These are phyloP conservation scores for Fraxinus latifolia DNA, from an alignment of 305 asterid species.

Conservation along the genomic window DNA sequence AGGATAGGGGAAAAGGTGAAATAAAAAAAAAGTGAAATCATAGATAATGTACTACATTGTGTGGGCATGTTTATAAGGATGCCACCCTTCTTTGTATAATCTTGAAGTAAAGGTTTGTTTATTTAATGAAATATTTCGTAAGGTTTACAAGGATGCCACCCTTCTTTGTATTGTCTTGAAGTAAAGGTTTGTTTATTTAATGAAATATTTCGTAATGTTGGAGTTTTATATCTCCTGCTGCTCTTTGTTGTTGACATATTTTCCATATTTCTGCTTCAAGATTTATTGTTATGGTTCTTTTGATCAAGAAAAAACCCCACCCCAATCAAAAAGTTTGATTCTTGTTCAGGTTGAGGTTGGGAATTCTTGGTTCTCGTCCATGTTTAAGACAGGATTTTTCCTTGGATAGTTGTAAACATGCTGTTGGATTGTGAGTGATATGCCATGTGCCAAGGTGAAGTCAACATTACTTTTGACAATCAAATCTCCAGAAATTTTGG, in stretches of 20 bases:
- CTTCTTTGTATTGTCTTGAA: constrained; percentile 24
- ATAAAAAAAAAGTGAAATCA: neutral
- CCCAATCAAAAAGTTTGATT: neutral
- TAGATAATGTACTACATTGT: neutral
- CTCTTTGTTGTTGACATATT: neutral
- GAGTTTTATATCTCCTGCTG: neutral
- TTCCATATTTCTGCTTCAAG: neutral
- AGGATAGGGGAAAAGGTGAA: neutral
- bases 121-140: neutral
- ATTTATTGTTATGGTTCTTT: neutral
- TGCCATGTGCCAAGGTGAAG: neutral
- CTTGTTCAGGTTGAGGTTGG: neutral
- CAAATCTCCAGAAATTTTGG: neutral
- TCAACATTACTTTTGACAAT: neutral
- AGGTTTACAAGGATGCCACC: constrained; percentile 33
- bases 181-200: constrained; percentile 28
- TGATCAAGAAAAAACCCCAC: neutral
- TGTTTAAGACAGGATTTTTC: neutral
- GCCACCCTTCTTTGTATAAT: neutral
- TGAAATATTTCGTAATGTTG: constrained; percentile 17
- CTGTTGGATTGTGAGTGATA: neutral
- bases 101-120: neutral
- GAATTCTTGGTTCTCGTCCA: neutral
- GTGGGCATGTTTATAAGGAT: neutral
- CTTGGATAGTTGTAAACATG: neutral